Evolutionary conservation across 2,329 filamentous ascomycete genomes (phyloP).

Genomic region (Trichophyton rubrum): DNA sequence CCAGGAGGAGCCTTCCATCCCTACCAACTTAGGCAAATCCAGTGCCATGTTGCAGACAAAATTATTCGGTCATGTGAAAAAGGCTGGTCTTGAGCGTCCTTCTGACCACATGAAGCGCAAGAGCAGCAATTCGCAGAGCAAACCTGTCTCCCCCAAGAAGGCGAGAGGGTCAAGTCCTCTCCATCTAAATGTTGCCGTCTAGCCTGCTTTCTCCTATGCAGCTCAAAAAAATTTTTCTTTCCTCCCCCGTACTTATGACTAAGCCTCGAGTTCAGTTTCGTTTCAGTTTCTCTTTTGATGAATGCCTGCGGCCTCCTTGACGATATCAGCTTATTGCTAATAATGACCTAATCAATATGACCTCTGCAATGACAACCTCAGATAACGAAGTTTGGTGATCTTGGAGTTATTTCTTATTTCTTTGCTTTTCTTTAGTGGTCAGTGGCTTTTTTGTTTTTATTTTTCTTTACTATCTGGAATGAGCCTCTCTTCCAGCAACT

Average conservation of each 20-base stretch:
- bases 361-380: not conserved
- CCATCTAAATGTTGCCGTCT: slow-evolving; percentile 41
- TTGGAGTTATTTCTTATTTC: not conserved
- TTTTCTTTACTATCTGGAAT: not conserved
- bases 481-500: not conserved
- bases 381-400: not conserved
- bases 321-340: slow-evolving; percentile 1
- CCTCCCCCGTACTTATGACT: not conserved
- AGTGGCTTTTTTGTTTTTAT: not conserved
- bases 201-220: not conserved
- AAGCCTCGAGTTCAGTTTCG: not conserved
- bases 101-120: slow-evolving; percentile 27
- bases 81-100: slow-evolving; percentile 34
- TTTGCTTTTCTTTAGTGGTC: not conserved
- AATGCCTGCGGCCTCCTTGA: not conserved
- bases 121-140: slow-evolving; percentile 25
- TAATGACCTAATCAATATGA: not conserved
- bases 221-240: not conserved
- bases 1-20: slow-evolving; percentile 24
- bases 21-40: slow-evolving; percentile 29
- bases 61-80: slow-evolving; percentile 50
- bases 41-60: slow-evolving; percentile 47
- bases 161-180: slow-evolving; percentile 38
- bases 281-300: not conserved
- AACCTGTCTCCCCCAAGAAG: slow-evolving; percentile 36